Evolutionary conservation across 75 land plant species (phyloP).

Genomic region (Pinus albicaulis): DNA sequence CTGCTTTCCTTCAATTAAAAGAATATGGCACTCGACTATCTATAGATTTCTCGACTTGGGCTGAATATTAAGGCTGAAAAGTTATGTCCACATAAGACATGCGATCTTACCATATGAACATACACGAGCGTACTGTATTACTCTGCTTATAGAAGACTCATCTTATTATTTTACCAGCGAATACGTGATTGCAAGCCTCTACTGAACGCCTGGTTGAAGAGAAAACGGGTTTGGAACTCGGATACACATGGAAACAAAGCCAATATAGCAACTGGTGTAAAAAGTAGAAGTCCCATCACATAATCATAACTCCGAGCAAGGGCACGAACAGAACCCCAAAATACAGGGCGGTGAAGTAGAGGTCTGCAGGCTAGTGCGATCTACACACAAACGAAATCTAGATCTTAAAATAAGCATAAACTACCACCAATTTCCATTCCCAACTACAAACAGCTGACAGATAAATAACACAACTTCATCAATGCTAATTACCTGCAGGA

Average conservation of each 20-base stretch:
- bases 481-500: slow-evolving; percentile 61
- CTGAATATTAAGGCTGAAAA: too few species aligned
- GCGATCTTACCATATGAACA: not conserved
- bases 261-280: slow-evolving; percentile 76
- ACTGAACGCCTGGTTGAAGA: slow-evolving; percentile 99
- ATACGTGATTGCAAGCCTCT: slow-evolving; percentile 95
- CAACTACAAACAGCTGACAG: not conserved
- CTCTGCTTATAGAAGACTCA: slow-evolving; percentile 3
- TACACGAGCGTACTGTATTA: too few species aligned
- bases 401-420: not conserved
- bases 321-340: slow-evolving; percentile 92
- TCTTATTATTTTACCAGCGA: slow-evolving; percentile 74
- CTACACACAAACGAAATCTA: slow-evolving; percentile 43
- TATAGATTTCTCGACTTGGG: slow-evolving; percentile 47
- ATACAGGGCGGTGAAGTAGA: slow-evolving; percentile 45
- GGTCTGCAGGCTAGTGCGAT: slow-evolving; percentile 86
- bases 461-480: not conserved
- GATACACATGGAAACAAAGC: slow-evolving; percentile 99
- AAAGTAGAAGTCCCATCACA: slow-evolving; percentile 77
- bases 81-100: too few species aligned
- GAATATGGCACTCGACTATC: slow-evolving; percentile 69
- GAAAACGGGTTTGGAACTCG: slow-evolving; percentile 90
- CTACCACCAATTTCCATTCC: too few species aligned
- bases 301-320: slow-evolving; percentile 89
- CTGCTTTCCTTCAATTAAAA: slow-evolving; percentile 94